These are phyloP conservation scores for Podospora australis DNA, from an alignment of 495 filamentous ascomycete species.

Conservation along the genomic window DNA sequence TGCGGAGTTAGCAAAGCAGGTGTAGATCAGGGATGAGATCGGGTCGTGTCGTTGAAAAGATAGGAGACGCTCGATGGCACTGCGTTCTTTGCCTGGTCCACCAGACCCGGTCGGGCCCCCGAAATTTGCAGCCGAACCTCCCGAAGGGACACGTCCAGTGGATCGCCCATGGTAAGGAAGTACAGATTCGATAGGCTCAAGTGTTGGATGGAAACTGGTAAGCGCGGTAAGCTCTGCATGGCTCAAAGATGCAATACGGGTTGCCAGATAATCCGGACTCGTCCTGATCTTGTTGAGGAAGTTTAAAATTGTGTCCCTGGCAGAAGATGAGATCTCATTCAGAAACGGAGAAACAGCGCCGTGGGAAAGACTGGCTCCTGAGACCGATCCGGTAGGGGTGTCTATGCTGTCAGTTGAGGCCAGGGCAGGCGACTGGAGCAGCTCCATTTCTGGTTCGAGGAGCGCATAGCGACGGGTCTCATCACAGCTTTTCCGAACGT, in stretches of 20 bases:
- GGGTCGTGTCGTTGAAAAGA: slow-evolving; percentile 86
- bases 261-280: slow-evolving; percentile 79
- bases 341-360: slow-evolving; percentile 64
- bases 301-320: slow-evolving; percentile 65
- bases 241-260: slow-evolving; percentile 65
- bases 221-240: slow-evolving; percentile 67
- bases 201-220: slow-evolving; percentile 64
- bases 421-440: slow-evolving; percentile 36
- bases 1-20: slow-evolving; percentile 80
- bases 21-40: slow-evolving; percentile 77
- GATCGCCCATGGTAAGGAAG: slow-evolving; percentile 64
- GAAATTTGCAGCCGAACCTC: slow-evolving; percentile 9
- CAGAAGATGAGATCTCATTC: slow-evolving; percentile 67
- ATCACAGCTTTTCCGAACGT: slow-evolving; percentile 81
- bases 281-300: slow-evolving; percentile 79
- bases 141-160: slow-evolving; percentile 16
- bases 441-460: slow-evolving; percentile 61
- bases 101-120: slow-evolving; percentile 15
- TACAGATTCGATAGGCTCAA: slow-evolving; percentile 75
- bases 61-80: slow-evolving; percentile 61
- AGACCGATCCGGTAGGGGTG: slow-evolving; percentile 31
- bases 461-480: slow-evolving; percentile 60
- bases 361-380: slow-evolving; percentile 28
- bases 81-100: slow-evolving; percentile 28
- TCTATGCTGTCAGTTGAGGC: slow-evolving; percentile 42